Evolutionary conservation across 495 filamentous ascomycete genomes (phyloP), one percentile per base, ranked within the genome.

Genomic region (Hypomontagnella submonticulosa): DNA sequence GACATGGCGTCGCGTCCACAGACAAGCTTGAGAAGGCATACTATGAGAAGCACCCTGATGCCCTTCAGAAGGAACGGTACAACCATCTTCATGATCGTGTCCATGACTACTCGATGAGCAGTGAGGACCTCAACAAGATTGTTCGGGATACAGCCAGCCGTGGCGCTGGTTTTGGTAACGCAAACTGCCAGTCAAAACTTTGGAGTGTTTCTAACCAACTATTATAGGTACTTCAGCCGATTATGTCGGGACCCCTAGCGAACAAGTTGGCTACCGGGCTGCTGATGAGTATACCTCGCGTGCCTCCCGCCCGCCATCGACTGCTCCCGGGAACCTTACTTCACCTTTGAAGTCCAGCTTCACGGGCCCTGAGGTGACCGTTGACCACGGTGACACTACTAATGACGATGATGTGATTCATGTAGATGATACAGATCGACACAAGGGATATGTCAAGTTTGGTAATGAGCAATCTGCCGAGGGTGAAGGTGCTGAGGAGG

Each of bases 111-210:
- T 92, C 92, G 60, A 81, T 97, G 85, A 96, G 91, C 75, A 93
- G 90, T 61, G 91, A 92, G 41, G 91, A 97, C 69, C 79, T 99
- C 69, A 96, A 96, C 76, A 92, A 92, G 79, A 88, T 97, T 64
- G 93, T 98, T 48, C 81, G 86, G 43, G 83, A 92, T 43, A 90
- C 89, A 33, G 85, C 84, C 36, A 85, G 80, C 63, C 82, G 80
- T 64, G 88, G 88, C 42, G 80, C 87, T 73, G 89, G 88, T 69
- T 75, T 87, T 73, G 88, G 88, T 91, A 80, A 77, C 73, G 75
- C 67, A 73, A 71, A 58, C 64, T 63, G 65, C 63, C 61, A 74
- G 63, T 27, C 59, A 68, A 75, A 53, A 44, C 76, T 71, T 72
- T 66, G 61, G 57, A 70, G 59, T 73, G 62, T 67, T 72, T 75